These are phyloP conservation scores for Kwoniella pini DNA, from an alignment of 768 basidiomycete species.

Conservation along the genomic window DNA sequence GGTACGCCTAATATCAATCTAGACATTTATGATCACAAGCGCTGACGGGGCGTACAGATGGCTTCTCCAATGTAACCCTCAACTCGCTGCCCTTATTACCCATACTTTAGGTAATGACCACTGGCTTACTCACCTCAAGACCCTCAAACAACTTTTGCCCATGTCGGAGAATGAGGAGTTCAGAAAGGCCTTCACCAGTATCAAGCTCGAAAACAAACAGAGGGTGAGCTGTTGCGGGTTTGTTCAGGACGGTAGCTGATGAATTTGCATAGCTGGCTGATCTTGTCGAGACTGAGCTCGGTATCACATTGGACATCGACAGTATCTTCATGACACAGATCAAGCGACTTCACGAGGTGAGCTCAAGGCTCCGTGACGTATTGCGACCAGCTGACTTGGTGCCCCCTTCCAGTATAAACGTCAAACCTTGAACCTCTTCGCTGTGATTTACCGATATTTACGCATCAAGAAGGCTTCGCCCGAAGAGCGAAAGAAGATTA, in stretches of 20 bases:
- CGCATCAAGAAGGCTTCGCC: slow-evolving; percentile 75
- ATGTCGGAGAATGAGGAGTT: slow-evolving; percentile 73
- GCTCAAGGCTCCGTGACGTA: slow-evolving; percentile 49
- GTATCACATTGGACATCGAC: slow-evolving; percentile 44
- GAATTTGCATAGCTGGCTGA: slow-evolving; percentile 45
- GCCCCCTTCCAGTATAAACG: slow-evolving; percentile 61
- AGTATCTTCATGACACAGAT: slow-evolving; percentile 54
- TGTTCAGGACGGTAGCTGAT: too few relatives aligned
- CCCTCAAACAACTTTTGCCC: slow-evolving; percentile 74
- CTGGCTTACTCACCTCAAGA: slow-evolving; percentile 76
- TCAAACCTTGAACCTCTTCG: slow-evolving; percentile 88
- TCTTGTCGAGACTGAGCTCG: slow-evolving; percentile 48
- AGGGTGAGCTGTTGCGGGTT: slow-evolving; percentile 78
- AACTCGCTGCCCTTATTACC: slow-evolving; percentile 79
- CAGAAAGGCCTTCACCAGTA: slow-evolving; percentile 74
- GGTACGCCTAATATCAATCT: slow-evolving; percentile 69
- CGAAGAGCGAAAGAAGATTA: slow-evolving; percentile 76
- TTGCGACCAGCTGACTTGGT: slow-evolving; percentile 1
- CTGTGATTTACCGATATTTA: slow-evolving; percentile 68
- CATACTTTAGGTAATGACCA: slow-evolving; percentile 71
- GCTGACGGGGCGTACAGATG: slow-evolving; percentile 26
- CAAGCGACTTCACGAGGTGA: slow-evolving; percentile 87
- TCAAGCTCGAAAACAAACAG: slow-evolving; percentile 90
- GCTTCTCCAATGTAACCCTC: slow-evolving; percentile 74
- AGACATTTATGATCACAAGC: neutral